Evolutionary conservation across 306 rosid genomes (phyloP).

Genomic region (Coriaria nepalensis): DNA sequence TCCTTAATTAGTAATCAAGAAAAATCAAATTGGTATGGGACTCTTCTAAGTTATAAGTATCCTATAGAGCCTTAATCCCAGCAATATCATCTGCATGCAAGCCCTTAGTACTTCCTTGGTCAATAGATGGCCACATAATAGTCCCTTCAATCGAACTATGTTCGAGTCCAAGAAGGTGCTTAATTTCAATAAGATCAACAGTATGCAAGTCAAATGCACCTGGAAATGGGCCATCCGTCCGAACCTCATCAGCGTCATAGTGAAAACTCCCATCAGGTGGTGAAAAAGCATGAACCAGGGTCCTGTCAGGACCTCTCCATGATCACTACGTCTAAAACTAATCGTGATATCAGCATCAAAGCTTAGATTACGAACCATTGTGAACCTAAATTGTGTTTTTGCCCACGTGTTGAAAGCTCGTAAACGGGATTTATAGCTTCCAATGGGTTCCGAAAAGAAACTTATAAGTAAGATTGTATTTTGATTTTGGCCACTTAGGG

Average conservation of each 20-base stretch:
- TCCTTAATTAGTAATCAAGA: too few species aligned
- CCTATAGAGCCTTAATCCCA: too few species aligned
- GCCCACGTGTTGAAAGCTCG: background rate
- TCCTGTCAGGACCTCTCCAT: slow-evolving; percentile 7
- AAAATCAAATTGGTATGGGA: too few species aligned
- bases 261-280: slow-evolving; percentile 15
- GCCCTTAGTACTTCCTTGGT: background rate
- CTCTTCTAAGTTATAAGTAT: too few species aligned
- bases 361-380: background rate
- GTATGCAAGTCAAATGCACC: background rate
- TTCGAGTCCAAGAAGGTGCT: background rate
- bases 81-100: too few species aligned
- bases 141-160: background rate
- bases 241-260: slow-evolving; percentile 8
- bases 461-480: slow-evolving; percentile 1
- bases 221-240: background rate
- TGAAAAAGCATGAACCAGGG: slow-evolving; percentile 3
- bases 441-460: background rate
- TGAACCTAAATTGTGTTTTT: background rate
- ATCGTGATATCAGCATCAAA: slow-evolving; percentile 7
- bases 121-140: background rate
- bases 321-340: slow-evolving; percentile 8
- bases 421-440: background rate
- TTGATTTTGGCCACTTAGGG: background rate
- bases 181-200: background rate